Base-by-base conservation (phyloP, 164 flowering plant genomes). In the Akebia trifoliata region DNA sequence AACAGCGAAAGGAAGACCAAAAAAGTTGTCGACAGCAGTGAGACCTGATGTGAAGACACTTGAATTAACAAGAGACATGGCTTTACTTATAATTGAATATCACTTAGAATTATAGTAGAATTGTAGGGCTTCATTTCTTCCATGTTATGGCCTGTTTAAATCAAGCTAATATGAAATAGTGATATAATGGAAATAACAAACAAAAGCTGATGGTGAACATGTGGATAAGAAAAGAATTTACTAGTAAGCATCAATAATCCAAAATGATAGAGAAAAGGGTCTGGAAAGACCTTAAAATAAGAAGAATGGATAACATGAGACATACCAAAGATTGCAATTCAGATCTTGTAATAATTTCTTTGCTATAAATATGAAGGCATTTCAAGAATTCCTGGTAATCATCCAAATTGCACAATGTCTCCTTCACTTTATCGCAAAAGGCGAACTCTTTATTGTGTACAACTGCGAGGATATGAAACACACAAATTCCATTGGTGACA, bases 281-380 rank as follows among this genome's bases (percentile, higher is more conserved):
- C 9, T 43, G 10, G 21, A 43, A 25, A 43, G 10, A 18, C 17
- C 12, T 39, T 7, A 44, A 21, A 44, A n/a, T 4, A 6, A 24
- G 31, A 47, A 9, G 25, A 24, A 12, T 47, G 8, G 14, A 25
- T 3, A 47, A 26, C 28, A 35, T 37, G 8, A 66, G 24, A 40
- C 79, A 48, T 81, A 93, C 99, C 97, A 90, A 66, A 49, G 71
- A 55, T 37, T 81, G 80, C 70, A 90, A 72, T 63, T 90, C 81
- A 11, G 79, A 17, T 62, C 85, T 66, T 28, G 82, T 69, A 54
- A 87, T 84, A 34, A 82, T 74, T 64, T 86, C 87, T 51, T 62
- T 74, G 70, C 77, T 75, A 61, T 73, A 85, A 15, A 85, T 75
- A 65, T 75, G 72, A 62, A 85, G 82, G 68, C 84, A 79, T 66